Base-by-base conservation (phyloP, 2,329 filamentous ascomycete species). In the Penicillium sp. region DNA sequence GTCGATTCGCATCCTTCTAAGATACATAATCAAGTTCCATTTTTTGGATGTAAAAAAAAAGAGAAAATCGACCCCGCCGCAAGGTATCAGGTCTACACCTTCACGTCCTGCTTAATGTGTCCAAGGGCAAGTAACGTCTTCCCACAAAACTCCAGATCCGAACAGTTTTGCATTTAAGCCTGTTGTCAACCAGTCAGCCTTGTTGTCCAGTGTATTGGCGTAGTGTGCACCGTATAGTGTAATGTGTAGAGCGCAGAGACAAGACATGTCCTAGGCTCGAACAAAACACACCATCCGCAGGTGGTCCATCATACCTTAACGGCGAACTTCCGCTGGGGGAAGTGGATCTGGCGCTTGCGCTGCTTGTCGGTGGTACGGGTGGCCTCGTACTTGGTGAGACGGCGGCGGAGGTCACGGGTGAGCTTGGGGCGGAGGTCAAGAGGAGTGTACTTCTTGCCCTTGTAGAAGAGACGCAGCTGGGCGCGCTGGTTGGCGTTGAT, bases 401-500 rank as follows among this genome's bases (percentile, higher is more conserved):
- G 83, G 80, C 94, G 88, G 72, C 93, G 89, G 78, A 97, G 94
- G 72, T 90, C 93, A 69, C 93, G 90, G 72, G 93, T 98, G 81
- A 93, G 85, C 87, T 97, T 97, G 73, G 89, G 77, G 77, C 93
- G 88, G 80, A 98, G 90, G 76, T 98, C 94, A 74, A 98, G 89
- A 60, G 93, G 93, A 59, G 89, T 78, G 84, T 96, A 96, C 83
- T 96, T 97, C 88, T 97, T 97, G 85, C 86, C 87, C 84, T 95
- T 94, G 85, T 98, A 98, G 87, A 97, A 97, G 64, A 97, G 82
- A 68, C 90, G 89, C 69, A 98, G 89, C 80, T 97, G 90, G 63
- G 89, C 81, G 75, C 94, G 87, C 82, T 98, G 93, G 84, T 95
- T 97, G 77, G 89, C 86, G 84, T 97, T 98, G 85, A 98, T 95